These are phyloP conservation scores for Neurospora africana DNA, from an alignment of 495 filamentous ascomycete species.

Conservation along the genomic window DNA sequence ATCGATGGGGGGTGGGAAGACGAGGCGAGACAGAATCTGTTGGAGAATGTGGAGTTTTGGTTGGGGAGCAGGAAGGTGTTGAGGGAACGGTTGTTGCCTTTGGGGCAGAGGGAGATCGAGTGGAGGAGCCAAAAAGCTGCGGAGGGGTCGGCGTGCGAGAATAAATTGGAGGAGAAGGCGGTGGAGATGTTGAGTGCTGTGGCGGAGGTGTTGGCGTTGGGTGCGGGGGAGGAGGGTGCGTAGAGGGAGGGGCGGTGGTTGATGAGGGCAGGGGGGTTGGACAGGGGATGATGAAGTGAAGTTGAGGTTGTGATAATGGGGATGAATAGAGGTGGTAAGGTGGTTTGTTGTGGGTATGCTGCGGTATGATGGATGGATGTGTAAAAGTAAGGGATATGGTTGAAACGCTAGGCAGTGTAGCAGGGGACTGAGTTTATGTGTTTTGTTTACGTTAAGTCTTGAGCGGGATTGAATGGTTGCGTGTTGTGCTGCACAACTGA, in stretches of 20 bases:
- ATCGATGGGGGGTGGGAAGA: slow-evolving; percentile 60
- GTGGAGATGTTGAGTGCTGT: slow-evolving; percentile 51
- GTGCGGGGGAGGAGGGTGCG: slow-evolving; percentile 26
- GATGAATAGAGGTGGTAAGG: neutral
- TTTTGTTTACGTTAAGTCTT: neutral
- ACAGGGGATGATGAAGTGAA: neutral
- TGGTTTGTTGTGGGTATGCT: neutral
- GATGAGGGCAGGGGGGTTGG: neutral
- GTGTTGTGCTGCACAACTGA: neutral
- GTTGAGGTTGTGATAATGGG: neutral
- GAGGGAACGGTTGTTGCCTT: slow-evolving; percentile 59
- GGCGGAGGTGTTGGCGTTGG: slow-evolving; percentile 38
- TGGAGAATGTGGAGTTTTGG: slow-evolving; percentile 72
- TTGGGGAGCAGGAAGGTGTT: slow-evolving; percentile 50
- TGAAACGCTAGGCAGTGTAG: neutral
- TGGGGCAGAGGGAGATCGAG: slow-evolving; percentile 57
- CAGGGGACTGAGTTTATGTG: neutral
- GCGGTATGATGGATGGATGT: neutral
- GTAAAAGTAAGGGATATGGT: neutral
- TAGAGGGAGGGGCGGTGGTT: neutral
- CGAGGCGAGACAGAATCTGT: slow-evolving; percentile 33
- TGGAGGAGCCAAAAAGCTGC: slow-evolving; percentile 36
- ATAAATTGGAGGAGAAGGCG: slow-evolving; percentile 61
- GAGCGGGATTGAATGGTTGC: neutral
- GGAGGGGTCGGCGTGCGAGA: slow-evolving; percentile 35